Evolutionary conservation across 1,284 basidiomycete genomes (phyloP), one percentile per base, ranked within the genome.

Genomic region (Pascua sp.): DNA sequence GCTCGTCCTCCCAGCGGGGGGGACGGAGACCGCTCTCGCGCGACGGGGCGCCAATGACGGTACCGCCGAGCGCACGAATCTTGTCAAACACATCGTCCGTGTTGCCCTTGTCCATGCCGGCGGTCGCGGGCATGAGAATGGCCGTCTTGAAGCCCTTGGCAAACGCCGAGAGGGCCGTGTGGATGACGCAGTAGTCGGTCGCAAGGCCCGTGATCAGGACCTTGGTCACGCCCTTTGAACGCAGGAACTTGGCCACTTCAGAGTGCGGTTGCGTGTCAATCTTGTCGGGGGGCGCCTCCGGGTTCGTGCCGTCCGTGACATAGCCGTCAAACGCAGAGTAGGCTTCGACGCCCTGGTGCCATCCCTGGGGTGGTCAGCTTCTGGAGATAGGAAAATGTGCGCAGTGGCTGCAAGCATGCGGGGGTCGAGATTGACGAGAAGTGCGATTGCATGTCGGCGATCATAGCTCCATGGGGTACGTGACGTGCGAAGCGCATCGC

Each of bases 191-290:
- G 64, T 82, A 86, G 67, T 86, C 85, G 15, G 83, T 82, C 44
- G 85, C 85, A 16, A 87, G 74, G 4, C 85, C 85, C 1, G 78
- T 79, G 5, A 86, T 77, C 41, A 83, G 80, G 10, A 86, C 78
- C 49, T 77, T 75, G 32, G 72, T 70, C 4, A 84, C 76, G 5
- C 66, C 73, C 42, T 69, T 61, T 8, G 67, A 64, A 49, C 68
- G 65, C 45, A 85, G 73, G 45, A 70, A 66, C 24, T 64, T 61
- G 42, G 70, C 70, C 8, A 83, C 62, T 37, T 66, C 65, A 5
- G 56, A 56, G 63, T 70, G 53, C 69, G 79, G 69, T 39, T 49
- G 42, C 11, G 53, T 13, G 15, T 55, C 43, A 18, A 67, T 42
- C 32, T 49, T 57, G 70, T 37, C 49, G 1, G 65, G 64, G 1